Evolutionary conservation across 2,329 filamentous ascomycete genomes (phyloP), one percentile per base, ranked within the genome.

Genomic region (Fusarium stilboides): DNA sequence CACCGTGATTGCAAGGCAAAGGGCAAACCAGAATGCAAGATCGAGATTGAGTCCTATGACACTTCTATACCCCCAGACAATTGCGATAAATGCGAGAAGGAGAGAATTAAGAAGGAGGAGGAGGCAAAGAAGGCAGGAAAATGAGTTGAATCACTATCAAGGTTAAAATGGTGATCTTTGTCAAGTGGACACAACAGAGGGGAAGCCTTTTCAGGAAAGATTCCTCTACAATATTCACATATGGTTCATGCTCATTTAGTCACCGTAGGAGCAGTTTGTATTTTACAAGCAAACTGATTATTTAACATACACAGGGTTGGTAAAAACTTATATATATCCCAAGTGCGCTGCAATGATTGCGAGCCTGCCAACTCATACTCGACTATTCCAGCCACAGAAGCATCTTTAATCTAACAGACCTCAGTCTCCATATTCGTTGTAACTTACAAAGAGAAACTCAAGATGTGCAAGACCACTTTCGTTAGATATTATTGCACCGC

Each of bases 391-490:
- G 13, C 17, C 39, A 17, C 39, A 20, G 19, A 13, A 20, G n/a
- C 39, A 42, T 42, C 13, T 15, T 13, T 31, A 13, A 31, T 4
- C 10, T 31, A 31, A 31, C 28, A 5, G 5, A 31, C 28, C 28
- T 12, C 28, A 31, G 10, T 13, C 9, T 31, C 12, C 28, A 5
- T 31, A 42, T 24, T 20, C 13, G 12, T 42, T 13, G 20, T 13
- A 12, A 1, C 17, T 17, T 17, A 46, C n/a, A 34, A 34, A 19
- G 6, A 22, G 26, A 2, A 1, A 4, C 2, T 7, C 15, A 22
- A 14, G 3, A 61, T 52, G 39, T 66, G 28, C 15, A 61, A 9
- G 5, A 51, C 44, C 9, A 51, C 40, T 0, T 47, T 61, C 10
- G 12, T 65, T 5, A 34, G 19, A 14, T 44, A 40, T 15, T 28